These are phyloP conservation scores for Solanum neorickii DNA, from an alignment of 257 asterid genomes.

Conservation along the genomic window DNA sequence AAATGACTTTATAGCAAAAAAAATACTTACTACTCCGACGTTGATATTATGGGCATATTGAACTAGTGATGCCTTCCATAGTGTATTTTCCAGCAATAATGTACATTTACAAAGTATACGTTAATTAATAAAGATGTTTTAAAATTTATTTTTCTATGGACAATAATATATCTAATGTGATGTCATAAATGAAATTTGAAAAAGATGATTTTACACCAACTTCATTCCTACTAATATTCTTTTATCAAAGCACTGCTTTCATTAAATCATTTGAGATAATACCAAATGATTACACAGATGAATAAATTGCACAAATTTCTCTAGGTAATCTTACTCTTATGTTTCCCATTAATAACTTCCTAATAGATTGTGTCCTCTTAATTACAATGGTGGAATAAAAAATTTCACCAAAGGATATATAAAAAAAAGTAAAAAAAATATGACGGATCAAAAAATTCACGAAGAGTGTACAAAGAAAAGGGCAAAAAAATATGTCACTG, in stretches of 20 bases:
- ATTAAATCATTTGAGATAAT: background rate
- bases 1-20: too few species aligned
- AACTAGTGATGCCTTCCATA: background rate
- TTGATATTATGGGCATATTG: background rate
- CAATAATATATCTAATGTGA: too few species aligned
- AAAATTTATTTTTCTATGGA: background rate
- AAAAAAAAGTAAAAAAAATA: too few species aligned
- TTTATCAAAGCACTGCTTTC: background rate
- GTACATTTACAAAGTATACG: background rate
- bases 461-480: too few species aligned
- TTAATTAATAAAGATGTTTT: background rate
- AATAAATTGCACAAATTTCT: background rate
- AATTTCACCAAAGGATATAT: too few species aligned
- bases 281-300: background rate
- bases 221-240: background rate
- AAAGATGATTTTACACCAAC: too few species aligned
- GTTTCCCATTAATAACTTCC: background rate
- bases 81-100: background rate
- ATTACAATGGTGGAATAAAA: too few species aligned
- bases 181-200: rapidly evolving
- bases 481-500: too few species aligned
- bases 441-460: too few species aligned
- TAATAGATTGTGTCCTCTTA: too few species aligned
- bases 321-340: background rate
- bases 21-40: too few species aligned